These are phyloP conservation scores for Straminergon stramineum DNA, from an alignment of 225 moss, liverwort and hornwort genomes.

Conservation along the genomic window DNA sequence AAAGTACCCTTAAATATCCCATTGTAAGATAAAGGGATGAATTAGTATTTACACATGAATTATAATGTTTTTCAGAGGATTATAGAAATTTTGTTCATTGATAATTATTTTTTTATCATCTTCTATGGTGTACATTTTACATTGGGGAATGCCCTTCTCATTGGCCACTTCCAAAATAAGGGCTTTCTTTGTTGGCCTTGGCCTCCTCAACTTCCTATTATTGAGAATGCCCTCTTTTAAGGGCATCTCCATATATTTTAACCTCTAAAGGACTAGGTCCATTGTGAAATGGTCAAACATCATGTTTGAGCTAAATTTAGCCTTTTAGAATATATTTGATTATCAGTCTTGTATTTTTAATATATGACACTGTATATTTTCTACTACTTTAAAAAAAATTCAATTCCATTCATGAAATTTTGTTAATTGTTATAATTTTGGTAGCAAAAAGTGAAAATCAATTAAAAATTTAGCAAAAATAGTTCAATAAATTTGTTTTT, in stretches of 20 bases:
- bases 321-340: too few species aligned
- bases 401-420: too few species aligned
- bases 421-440: too few species aligned
- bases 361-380: too few species aligned
- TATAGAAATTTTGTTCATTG: background rate
- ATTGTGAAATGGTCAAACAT: too few species aligned
- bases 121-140: background rate
- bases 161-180: background rate
- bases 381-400: too few species aligned
- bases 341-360: too few species aligned
- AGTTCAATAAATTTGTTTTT: background rate
- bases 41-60: background rate
- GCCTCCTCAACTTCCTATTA: fast-evolving
- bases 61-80: background rate
- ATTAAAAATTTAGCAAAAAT: background rate
- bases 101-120: background rate
- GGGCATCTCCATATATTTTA: too few species aligned
- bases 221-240: background rate
- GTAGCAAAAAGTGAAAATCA: too few species aligned
- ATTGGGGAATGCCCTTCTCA: background rate
- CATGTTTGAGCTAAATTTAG: too few species aligned
- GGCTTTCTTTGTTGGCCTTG: fast-evolving
- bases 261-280: too few species aligned
- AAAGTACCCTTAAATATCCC: background rate
- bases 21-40: background rate